These are phyloP conservation scores for Cyberlindnera xylosilytica DNA, from an alignment of 805 yeast genomes.

Conservation along the genomic window DNA sequence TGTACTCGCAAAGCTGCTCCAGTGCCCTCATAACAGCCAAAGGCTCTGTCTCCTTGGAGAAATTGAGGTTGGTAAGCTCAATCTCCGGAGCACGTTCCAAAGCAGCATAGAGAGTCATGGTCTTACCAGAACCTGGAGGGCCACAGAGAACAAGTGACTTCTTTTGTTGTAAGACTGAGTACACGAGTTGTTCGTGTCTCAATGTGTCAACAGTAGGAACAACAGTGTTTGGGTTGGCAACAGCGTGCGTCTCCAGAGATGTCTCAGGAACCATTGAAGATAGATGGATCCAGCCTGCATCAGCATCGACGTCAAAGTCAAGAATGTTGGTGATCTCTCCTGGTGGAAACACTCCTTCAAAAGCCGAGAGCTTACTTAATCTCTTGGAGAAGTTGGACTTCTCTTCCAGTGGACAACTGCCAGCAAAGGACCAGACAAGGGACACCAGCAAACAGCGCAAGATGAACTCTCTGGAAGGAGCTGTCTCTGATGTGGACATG, in stretches of 20 bases:
- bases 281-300: constrained; percentile 49
- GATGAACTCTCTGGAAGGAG: constrained; percentile 9
- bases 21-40: constrained; percentile 56
- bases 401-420: constrained; percentile 44
- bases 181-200: constrained; percentile 60
- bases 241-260: constrained; percentile 30
- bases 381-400: constrained; percentile 36
- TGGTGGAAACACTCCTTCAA: constrained; percentile 19
- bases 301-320: constrained; percentile 41
- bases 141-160: constrained; percentile 77
- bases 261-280: constrained; percentile 51
- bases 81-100: constrained; percentile 54
- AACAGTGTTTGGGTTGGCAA: constrained; percentile 58
- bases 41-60: constrained; percentile 78
- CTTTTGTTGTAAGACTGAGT: constrained; percentile 51
- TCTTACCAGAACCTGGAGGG: constrained; percentile 97
- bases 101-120: constrained; percentile 80
- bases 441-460: constrained; percentile 29
- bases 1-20: constrained; percentile 70
- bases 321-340: constrained; percentile 24
- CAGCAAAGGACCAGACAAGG: constrained; percentile 62
- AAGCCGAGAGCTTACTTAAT: constrained; percentile 23
- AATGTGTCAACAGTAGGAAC: constrained; percentile 79
- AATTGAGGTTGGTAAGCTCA: constrained; percentile 68
- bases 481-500: not conserved